These are phyloP conservation scores for Nicotiana benthamiana DNA, from an alignment of 257 asterid species.

Conservation along the genomic window DNA sequence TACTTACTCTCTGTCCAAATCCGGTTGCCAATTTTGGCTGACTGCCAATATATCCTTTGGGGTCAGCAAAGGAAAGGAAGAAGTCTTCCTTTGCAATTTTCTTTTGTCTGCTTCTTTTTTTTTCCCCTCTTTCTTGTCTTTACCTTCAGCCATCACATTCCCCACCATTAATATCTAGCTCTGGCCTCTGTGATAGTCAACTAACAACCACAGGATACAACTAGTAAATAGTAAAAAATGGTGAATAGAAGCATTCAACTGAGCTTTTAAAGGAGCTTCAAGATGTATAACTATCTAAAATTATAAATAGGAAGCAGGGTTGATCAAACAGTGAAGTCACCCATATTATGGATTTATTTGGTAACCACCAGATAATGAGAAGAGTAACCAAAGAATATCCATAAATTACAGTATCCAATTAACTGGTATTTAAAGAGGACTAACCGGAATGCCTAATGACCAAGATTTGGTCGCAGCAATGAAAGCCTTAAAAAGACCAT, in stretches of 20 bases:
- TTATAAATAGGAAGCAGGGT: not conserved
- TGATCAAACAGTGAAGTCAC: not conserved
- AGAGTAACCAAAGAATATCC: not conserved
- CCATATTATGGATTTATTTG: not conserved
- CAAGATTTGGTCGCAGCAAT: slow-evolving; percentile 78
- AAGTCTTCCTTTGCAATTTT: too few species aligned
- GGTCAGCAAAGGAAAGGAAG: too few species aligned
- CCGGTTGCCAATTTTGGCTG: too few species aligned
- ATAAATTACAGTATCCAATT: not conserved
- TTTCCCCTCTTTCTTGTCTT: too few species aligned
- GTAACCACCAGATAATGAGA: not conserved
- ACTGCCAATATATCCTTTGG: too few species aligned
- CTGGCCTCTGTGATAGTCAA: not conserved
- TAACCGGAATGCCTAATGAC: slow-evolving; percentile 67
- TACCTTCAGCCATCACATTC: too few species aligned
- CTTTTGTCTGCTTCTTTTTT: too few species aligned
- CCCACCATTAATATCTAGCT: not conserved
- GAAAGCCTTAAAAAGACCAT: slow-evolving; percentile 57
- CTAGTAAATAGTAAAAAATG: not conserved
- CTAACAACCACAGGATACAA: not conserved
- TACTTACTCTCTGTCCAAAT: too few species aligned
- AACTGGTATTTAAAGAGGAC: not conserved
- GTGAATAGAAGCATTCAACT: not conserved
- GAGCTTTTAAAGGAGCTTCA: not conserved
- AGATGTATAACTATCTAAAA: not conserved